These are phyloP conservation scores for Medicago ruthenica DNA, from an alignment of 306 rosid species.

Conservation along the genomic window DNA sequence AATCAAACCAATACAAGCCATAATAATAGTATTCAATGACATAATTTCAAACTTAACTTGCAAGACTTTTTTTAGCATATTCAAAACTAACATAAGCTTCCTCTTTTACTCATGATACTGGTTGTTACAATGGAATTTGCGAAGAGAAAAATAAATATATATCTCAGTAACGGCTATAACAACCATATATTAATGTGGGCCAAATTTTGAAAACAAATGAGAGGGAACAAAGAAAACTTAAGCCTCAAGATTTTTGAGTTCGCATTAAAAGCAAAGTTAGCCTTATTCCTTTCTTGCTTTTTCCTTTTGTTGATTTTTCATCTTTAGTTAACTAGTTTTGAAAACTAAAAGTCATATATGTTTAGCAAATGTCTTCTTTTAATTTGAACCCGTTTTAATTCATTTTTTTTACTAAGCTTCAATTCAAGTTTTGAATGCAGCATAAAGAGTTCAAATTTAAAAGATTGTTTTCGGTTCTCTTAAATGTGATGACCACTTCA, in stretches of 20 bases:
- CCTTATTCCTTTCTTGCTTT: constrained; percentile 46
- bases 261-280: constrained; percentile 50
- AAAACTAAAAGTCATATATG: constrained; percentile 30
- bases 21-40: constrained; percentile 8
- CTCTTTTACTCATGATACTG: constrained; percentile 40
- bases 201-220: constrained; percentile 50
- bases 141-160: constrained; percentile 24
- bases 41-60: constrained; percentile 52
- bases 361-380: constrained; percentile 7
- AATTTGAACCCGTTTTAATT: constrained; percentile 18
- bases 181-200: constrained; percentile 45
- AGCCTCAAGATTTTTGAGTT: constrained; percentile 44
- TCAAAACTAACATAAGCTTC: constrained; percentile 26
- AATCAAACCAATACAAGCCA: constrained; percentile 11
- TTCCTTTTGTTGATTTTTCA: constrained; percentile 24
- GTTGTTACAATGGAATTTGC: constrained; percentile 61
- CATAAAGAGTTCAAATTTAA: constrained; percentile 2
- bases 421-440: constrained; percentile 46
- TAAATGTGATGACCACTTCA: constrained; percentile 16
- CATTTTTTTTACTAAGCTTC: not conserved
- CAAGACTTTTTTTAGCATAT: constrained; percentile 50
- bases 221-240: constrained; percentile 51
- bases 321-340: constrained; percentile 35
- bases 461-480: constrained; percentile 20
- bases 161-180: constrained; percentile 45